Percentiles rank a stretch among this genome's conserved stretches.
phyloP scores from a whole-genome alignment of 2,329 filamentous ascomycete genomes.

The Pseudocercospora pini-densiflorae region DNA sequence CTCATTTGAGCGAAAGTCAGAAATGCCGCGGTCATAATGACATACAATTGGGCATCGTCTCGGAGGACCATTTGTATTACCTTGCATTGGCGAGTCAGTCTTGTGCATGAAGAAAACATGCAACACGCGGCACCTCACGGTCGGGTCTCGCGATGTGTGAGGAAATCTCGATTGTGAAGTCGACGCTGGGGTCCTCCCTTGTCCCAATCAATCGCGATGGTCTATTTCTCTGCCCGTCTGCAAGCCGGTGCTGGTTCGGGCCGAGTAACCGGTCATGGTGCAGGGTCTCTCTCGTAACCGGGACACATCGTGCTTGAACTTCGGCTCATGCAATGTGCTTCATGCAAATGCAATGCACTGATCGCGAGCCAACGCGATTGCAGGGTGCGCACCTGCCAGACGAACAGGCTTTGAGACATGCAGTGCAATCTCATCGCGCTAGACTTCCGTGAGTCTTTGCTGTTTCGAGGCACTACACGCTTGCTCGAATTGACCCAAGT shows the following conservation, averaged over 20 bases:
- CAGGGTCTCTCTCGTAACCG: neutral
- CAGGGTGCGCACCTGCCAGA: neutral
- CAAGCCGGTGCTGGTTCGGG: neutral
- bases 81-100: neutral
- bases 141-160: neutral
- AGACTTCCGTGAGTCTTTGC: neutral
- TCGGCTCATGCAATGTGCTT: neutral
- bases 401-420: neutral
- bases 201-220: neutral
- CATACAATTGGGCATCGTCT: neutral
- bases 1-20: neutral
- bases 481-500: too few species aligned
- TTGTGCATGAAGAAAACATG: neutral
- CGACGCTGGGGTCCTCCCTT: neutral
- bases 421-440: neutral
- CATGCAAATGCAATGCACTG: neutral
- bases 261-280: neutral
- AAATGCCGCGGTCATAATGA: neutral
- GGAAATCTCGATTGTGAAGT: neutral
- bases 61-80: neutral
- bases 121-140: neutral
- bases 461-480: too few species aligned
- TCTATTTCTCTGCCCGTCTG: neutral
- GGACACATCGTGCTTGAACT: neutral
- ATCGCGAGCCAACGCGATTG: neutral